Evolutionary conservation across 2,329 filamentous ascomycete species (phyloP), one percentile per base, ranked within the genome.

Genomic region (Pyricularia pennisetigena): DNA sequence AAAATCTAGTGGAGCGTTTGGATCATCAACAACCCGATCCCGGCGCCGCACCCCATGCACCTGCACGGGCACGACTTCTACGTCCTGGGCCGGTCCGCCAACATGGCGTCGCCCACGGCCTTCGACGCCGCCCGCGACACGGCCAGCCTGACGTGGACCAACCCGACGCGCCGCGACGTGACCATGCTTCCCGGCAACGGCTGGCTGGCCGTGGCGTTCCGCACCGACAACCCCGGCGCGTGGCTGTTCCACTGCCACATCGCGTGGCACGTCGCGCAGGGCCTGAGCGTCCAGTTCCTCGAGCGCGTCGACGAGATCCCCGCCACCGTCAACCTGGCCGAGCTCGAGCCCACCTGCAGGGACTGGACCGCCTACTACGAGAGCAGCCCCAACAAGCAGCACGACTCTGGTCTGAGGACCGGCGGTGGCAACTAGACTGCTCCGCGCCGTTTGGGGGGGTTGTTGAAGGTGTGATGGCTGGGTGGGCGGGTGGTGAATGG

Each of bases 281-380:
- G 82, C 63, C 77, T 85, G 4, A 81, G 78, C 5, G 73, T 84
- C 62, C 83, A 85, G 73, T 84, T 85, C 71, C 68, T 85, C 10
- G 84, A 74, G 70, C 69, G 70, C 20, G 68, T 71, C 10, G 28
- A 26, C 10, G 70, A 71, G 16, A 67, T 72, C 10, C n/a, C n/a
- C 14, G 14, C 24, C 12, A 28, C 49, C 41, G 49, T 70, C 29
- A 54, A 68, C 14, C 32, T 67, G 9, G 32, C 61, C 30, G 66
- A 35, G 24, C 69, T 72, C 10, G 20, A 69, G 54, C 41, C 49
- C 14, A 70, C 70, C 23, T 73, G 72, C 68, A 26, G 32, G n/a
- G 67, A 68, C 30, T 73, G 72, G 72, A 23, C 59, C 20, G 70
- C 70, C 64, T 72, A 67, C 49, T 71, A 70, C 4, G 23, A 66